These are phyloP conservation scores for Globisporangium yorkense DNA, from an alignment of 352 stramenopile species.

Conservation along the genomic window DNA sequence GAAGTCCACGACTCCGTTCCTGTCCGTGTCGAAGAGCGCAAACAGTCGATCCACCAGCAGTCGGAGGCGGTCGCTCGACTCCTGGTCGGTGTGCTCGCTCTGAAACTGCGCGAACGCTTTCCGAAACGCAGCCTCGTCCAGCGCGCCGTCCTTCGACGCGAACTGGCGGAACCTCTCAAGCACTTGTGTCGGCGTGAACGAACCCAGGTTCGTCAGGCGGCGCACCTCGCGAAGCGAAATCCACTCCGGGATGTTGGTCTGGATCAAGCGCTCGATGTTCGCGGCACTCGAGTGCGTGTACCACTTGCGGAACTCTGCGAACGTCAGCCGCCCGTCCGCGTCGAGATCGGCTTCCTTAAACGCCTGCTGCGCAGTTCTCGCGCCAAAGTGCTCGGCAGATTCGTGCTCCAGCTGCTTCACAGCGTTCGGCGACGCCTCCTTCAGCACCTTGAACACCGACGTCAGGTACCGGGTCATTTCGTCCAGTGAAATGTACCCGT, in stretches of 20 bases:
- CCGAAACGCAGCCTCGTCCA: constrained; percentile 64
- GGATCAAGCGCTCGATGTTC: constrained; percentile 73
- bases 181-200: constrained; percentile 66
- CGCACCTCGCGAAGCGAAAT: constrained; percentile 71
- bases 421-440: constrained; percentile 55
- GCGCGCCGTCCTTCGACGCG: constrained; percentile 47
- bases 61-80: constrained; percentile 35
- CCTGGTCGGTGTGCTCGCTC: constrained; percentile 16
- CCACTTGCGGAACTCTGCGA: constrained; percentile 77
- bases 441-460: constrained; percentile 80
- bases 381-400: constrained; percentile 54
- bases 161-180: constrained; percentile 74
- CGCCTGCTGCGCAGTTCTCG: constrained; percentile 59
- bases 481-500: constrained; percentile 77
- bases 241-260: constrained; percentile 76
- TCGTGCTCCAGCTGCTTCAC: constrained; percentile 41
- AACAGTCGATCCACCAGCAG: constrained; percentile 78
- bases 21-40: constrained; percentile 74
- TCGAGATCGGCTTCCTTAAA: constrained; percentile 73
- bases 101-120: constrained; percentile 57
- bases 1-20: constrained; percentile 76
- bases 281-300: constrained; percentile 69
- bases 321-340: constrained; percentile 61
- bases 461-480: constrained; percentile 86
- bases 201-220: constrained; percentile 65